Percentiles rank a stretch among this genome's conserved stretches.
Conservation (phyloP, 139 green algal species). For the Micractinium sp. region DNA sequence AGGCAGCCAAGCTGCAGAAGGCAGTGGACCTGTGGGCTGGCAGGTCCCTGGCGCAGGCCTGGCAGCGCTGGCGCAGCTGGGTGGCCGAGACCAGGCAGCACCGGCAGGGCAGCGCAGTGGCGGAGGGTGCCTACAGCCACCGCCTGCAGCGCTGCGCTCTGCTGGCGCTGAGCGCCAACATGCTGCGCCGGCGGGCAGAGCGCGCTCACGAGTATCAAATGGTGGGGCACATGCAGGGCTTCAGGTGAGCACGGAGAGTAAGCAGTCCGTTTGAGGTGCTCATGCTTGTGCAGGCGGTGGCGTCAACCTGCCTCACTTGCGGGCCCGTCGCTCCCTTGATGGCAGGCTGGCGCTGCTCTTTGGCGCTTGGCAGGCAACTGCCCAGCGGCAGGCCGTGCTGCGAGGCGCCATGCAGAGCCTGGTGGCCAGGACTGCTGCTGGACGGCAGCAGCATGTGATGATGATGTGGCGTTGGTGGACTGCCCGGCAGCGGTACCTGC, state of each 20-base stretch:
- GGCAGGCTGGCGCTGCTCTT: neutral
- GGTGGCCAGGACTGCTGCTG: neutral
- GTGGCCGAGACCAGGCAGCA: neutral
- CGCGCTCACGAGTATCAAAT: neutral
- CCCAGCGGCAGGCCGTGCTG: neutral
- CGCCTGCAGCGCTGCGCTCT: neutral
- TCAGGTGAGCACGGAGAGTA: neutral
- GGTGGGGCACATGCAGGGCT: slow-evolving; percentile 17
- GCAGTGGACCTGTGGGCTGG: slow-evolving; percentile 6
- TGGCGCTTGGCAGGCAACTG: neutral
- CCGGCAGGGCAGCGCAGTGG: neutral
- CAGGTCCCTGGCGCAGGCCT: neutral
- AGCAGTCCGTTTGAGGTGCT: neutral
- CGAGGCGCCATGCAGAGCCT: neutral
- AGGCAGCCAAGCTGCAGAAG: neutral
- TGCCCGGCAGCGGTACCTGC: slow-evolving; percentile 4
- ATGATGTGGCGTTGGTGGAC: slow-evolving; percentile 11
- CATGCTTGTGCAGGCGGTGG: neutral
- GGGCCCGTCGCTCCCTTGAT: neutral
- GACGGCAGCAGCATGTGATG: neutral
- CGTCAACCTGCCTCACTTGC: no score
- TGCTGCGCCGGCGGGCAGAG: neutral
- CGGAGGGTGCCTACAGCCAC: neutral
- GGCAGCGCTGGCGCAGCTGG: neutral
- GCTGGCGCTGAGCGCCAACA: neutral